Percentiles rank a stretch among this genome's conserved stretches.
These are phyloP conservation scores for Naematelia encephala DNA, from an alignment of 768 basidiomycete genomes.

Conservation along the genomic window DNA sequence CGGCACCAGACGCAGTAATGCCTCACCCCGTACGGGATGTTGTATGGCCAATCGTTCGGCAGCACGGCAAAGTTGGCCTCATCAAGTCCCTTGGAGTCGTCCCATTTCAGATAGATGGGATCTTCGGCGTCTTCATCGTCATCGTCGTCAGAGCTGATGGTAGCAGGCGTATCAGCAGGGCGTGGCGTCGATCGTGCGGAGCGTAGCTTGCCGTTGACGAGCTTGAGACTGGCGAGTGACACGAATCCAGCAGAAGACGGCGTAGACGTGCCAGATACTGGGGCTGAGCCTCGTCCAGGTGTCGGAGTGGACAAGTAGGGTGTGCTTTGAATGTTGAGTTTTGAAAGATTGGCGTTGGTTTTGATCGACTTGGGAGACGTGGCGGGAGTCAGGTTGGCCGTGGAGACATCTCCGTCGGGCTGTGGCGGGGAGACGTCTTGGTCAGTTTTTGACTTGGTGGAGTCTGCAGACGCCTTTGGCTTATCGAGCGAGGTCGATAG, in stretches of 20 bases:
- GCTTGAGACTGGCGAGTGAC: slow-evolving; percentile 19
- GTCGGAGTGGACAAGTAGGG: not conserved
- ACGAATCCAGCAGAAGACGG: slow-evolving; percentile 35
- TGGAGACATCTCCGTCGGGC: not conserved
- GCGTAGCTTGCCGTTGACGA: slow-evolving; percentile 11
- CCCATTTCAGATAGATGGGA: slow-evolving; percentile 24
- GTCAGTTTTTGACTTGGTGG: not conserved
- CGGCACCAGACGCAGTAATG: slow-evolving; percentile 48
- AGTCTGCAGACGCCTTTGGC: not conserved
- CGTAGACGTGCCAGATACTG: slow-evolving; percentile 23
- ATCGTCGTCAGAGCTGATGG: slow-evolving; percentile 1
- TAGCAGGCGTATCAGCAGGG: not conserved
- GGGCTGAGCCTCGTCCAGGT: not conserved
- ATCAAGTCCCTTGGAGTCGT: slow-evolving; percentile 27
- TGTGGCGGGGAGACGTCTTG: too few relatives aligned
- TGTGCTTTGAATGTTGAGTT: not conserved
- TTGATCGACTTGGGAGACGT: not conserved
- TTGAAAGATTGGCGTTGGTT: slow-evolving; percentile 2
- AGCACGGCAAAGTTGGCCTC: slow-evolving; percentile 36
- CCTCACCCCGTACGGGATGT: slow-evolving; percentile 39
- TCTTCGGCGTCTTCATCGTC: slow-evolving; percentile 15
- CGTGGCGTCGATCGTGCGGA: not conserved
- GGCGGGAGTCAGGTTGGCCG: slow-evolving; percentile 1
- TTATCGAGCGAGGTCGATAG: not conserved
- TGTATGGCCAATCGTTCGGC: slow-evolving; percentile 50